A percentile compares a stretch with the other conserved stretches of the same genome.
These are phyloP conservation scores for Corymbia maculata DNA, from an alignment of 345 rosid species.

Conservation along the genomic window DNA sequence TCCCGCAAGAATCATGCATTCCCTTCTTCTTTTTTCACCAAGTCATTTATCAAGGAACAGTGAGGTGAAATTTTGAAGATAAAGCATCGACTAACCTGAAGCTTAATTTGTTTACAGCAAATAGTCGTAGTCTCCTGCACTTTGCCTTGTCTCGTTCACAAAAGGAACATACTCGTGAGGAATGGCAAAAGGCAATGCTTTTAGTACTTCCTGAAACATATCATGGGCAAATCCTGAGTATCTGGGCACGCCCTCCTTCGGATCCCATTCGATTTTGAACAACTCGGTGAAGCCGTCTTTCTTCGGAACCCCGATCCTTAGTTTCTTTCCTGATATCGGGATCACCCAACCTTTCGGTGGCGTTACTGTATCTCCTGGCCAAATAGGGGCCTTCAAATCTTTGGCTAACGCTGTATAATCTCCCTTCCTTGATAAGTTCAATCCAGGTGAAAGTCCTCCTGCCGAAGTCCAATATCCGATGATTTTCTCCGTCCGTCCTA, in stretches of 20 bases:
- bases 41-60: too few species aligned
- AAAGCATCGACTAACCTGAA: not conserved
- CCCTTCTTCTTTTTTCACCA: too few species aligned
- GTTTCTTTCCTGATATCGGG: constrained; percentile 1
- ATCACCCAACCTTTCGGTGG: constrained; percentile 11
- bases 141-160: not conserved
- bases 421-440: not conserved
- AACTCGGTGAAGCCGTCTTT: constrained; percentile 2
- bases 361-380: constrained; percentile 11
- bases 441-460: not conserved
- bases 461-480: not conserved
- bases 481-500: not conserved
- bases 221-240: constrained; percentile 11
- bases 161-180: not conserved
- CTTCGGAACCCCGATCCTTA: constrained; percentile 9
- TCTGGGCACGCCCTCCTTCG: not conserved
- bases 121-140: not conserved
- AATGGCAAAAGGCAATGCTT: constrained; percentile 3
- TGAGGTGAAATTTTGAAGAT: too few species aligned
- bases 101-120: not conserved
- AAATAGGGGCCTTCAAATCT: not conserved
- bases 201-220: not conserved
- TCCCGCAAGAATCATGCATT: too few species aligned
- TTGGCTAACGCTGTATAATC: not conserved
- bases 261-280: constrained; percentile 4